A percentile compares a stretch with the other conserved stretches of the same genome.
Evolutionary conservation across 2,329 filamentous ascomycete species (phyloP).

Genomic region (Aciculosporium take): DNA sequence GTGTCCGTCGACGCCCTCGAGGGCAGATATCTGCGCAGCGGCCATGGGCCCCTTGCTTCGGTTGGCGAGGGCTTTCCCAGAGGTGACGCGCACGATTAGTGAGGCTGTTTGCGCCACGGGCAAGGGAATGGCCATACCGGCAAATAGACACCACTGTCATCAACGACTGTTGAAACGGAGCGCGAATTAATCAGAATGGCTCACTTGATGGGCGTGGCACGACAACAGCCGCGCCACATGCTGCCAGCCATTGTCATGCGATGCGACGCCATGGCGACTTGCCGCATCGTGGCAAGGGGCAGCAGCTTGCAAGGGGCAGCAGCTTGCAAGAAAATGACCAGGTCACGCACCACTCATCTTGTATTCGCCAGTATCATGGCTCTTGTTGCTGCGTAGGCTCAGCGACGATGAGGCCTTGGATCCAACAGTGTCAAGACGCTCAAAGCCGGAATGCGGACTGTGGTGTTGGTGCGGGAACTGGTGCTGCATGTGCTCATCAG

Average conservation of each 20-base stretch:
- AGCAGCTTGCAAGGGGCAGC: neutral
- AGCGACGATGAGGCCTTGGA: conserved; percentile 48
- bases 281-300: neutral
- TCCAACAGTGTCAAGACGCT: conserved; percentile 47
- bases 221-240: neutral
- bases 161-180: conserved; percentile 53
- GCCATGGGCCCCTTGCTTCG: conserved; percentile 74
- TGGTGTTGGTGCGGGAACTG: conserved; percentile 28
- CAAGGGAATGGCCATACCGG: conserved; percentile 43
- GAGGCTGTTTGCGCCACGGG: neutral
- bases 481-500: conserved; percentile 39
- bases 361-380: conserved; percentile 56
- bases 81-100: conserved; percentile 1
- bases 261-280: neutral
- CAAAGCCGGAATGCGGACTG: conserved; percentile 30
- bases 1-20: conserved; percentile 41
- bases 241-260: neutral
- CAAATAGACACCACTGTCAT: conserved; percentile 87
- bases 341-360: conserved; percentile 59
- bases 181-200: conserved; percentile 2
- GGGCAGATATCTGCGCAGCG: conserved; percentile 32
- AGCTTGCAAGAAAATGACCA: neutral
- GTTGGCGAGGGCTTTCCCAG: conserved; percentile 61
- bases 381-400: conserved; percentile 45
- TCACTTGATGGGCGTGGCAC: conserved; percentile 11